Evolutionary conservation across 2,329 filamentous ascomycete genomes (phyloP).

Genomic region (Parasarocladium wereldwijsianum): DNA sequence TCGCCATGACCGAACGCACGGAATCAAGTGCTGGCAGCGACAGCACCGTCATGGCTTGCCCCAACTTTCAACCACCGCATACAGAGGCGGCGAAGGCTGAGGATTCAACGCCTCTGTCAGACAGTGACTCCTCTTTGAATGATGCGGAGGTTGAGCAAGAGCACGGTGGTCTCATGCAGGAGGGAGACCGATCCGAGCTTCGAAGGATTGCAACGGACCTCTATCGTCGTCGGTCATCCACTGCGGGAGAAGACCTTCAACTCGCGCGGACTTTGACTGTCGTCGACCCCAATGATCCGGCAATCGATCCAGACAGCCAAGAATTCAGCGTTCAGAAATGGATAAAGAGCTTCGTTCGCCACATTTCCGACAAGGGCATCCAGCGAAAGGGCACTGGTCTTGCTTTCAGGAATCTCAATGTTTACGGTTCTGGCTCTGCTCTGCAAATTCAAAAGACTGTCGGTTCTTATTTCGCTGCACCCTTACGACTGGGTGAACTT

Average conservation of each 20-base stretch:
- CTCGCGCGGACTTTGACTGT: slow-evolving; percentile 3
- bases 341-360: slow-evolving; percentile 21
- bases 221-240: slow-evolving; percentile 9
- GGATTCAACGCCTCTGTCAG: no score
- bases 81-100: no score
- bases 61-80: no score
- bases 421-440: slow-evolving; percentile 51
- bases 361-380: slow-evolving; percentile 39
- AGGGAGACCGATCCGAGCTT: slow-evolving; percentile 13
- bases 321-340: slow-evolving; percentile 27
- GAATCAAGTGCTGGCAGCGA: no score
- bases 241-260: background rate
- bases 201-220: slow-evolving; percentile 16
- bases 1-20: no score
- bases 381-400: slow-evolving; percentile 40
- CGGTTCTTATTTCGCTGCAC: slow-evolving; percentile 39
- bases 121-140: no score
- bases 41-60: no score
- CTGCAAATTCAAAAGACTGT: slow-evolving; percentile 57
- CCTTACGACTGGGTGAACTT: slow-evolving; percentile 40
- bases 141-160: no score
- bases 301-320: slow-evolving; percentile 21
- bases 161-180: slow-evolving; percentile 8
- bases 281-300: slow-evolving; percentile 12
- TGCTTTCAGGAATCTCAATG: slow-evolving; percentile 48